Evolutionary conservation across 2,329 filamentous ascomycete genomes (phyloP).

Genomic region (Dendryphion nanum): DNA sequence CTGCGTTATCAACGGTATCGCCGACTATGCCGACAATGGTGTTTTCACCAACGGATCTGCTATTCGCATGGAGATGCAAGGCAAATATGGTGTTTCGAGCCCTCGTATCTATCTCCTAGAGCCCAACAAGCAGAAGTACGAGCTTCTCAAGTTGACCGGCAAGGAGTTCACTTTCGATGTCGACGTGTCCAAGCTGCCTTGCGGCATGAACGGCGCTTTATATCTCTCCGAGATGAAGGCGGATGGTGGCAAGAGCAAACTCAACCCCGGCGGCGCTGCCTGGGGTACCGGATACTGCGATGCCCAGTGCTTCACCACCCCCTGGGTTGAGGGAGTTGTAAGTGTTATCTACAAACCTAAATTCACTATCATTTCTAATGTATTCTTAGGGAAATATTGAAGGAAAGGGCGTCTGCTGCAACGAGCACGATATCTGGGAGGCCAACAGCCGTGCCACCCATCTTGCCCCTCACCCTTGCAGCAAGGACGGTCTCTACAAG

Average conservation of each 20-base stretch:
- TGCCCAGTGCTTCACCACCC: conserved; percentile 46
- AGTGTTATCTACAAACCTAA: conserved; percentile 8
- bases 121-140: conserved; percentile 57
- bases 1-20: conserved; percentile 57
- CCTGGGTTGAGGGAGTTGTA: conserved; percentile 39
- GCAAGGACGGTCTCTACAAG: conserved; percentile 43
- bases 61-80: conserved; percentile 47
- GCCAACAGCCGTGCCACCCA: conserved; percentile 49
- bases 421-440: conserved; percentile 58
- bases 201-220: conserved; percentile 43
- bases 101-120: conserved; percentile 66
- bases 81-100: conserved; percentile 39
- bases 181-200: conserved; percentile 52
- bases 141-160: conserved; percentile 64
- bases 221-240: conserved; percentile 42
- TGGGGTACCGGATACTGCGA: conserved; percentile 61
- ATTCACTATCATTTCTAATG: conserved; percentile 32
- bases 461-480: conserved; percentile 53
- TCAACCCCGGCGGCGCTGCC: conserved; percentile 53
- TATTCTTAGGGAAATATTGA: conserved; percentile 41
- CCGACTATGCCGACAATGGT: conserved; percentile 54
- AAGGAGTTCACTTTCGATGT: conserved; percentile 73
- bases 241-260: conserved; percentile 31
- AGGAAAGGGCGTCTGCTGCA: conserved; percentile 51
- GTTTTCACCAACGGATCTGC: conserved; percentile 50